phyloP scores from a whole-genome alignment of 2,329 filamentous ascomycete genomes.

The Colletotrichum tabaci region DNA sequence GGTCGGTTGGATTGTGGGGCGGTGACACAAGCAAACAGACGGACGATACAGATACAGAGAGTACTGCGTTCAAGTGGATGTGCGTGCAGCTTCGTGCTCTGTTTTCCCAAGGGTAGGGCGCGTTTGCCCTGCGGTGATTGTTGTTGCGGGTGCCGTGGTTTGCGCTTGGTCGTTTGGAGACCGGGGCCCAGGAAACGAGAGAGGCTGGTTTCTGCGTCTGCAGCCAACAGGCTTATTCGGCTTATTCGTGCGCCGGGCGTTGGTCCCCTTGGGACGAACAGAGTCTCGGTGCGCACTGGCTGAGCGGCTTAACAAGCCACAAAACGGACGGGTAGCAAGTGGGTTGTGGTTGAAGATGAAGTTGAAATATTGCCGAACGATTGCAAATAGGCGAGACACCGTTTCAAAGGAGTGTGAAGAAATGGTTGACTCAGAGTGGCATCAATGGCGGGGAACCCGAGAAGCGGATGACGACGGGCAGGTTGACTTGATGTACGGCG shows the following conservation, averaged over 20 bases:
- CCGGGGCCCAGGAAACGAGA: slow-evolving; percentile 44
- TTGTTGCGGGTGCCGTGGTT: slow-evolving; percentile 21
- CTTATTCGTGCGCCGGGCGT: slow-evolving; percentile 22
- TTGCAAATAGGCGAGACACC: slow-evolving; percentile 10
- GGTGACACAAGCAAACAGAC: slow-evolving; percentile 33
- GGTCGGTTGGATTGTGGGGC: slow-evolving; percentile 28
- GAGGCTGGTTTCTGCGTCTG: slow-evolving; percentile 39
- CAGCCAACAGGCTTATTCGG: slow-evolving; percentile 32
- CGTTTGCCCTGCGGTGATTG: slow-evolving; percentile 37
- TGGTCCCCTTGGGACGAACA: slow-evolving; percentile 39
- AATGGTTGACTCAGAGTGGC: not conserved
- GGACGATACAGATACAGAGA: not conserved
- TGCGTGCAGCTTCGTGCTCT: slow-evolving; percentile 30
- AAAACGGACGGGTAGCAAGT: slow-evolving; percentile 1
- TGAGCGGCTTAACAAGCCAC: slow-evolving; percentile 5
- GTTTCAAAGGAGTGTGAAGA: slow-evolving; percentile 17
- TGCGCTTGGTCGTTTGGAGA: slow-evolving; percentile 46
- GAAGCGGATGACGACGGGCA: not conserved
- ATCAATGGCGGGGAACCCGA: not conserved
- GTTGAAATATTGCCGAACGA: not conserved
- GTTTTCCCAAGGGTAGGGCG: slow-evolving; percentile 24
- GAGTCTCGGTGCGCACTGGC: slow-evolving; percentile 23
- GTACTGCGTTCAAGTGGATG: slow-evolving; percentile 34
- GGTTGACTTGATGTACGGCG: not conserved
- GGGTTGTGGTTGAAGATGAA: slow-evolving; percentile 1